These are phyloP conservation scores for Obba rivulosa DNA, from an alignment of 768 basidiomycete genomes.

Conservation along the genomic window DNA sequence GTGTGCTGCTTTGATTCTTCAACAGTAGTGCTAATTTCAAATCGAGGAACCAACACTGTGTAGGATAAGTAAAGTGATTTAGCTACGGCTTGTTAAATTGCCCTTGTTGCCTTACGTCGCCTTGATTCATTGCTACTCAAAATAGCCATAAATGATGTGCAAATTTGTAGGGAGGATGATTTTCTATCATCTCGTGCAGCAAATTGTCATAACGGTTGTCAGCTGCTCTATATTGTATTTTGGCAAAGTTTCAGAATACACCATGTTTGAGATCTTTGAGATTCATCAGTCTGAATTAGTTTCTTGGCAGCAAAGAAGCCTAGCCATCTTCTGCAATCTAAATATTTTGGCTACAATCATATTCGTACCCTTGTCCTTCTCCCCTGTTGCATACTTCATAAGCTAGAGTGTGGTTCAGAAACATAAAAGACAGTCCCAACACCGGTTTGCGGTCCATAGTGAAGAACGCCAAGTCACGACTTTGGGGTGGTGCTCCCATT, in stretches of 20 bases:
- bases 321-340: constrained; percentile 24
- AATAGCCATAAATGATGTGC: too few relatives aligned
- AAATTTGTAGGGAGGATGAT: too few relatives aligned
- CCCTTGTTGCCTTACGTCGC: too few relatives aligned
- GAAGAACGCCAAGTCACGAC: constrained; percentile 29
- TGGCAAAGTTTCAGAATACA: constrained; percentile 30
- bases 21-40: too few relatives aligned
- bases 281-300: background rate
- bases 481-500: constrained; percentile 27
- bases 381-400: constrained; percentile 18
- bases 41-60: too few relatives aligned
- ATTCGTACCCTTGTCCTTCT: constrained; percentile 1
- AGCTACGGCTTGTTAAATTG: too few relatives aligned
- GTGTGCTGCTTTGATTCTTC: too few relatives aligned
- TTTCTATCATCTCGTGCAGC: too few relatives aligned
- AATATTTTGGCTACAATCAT: constrained; percentile 19
- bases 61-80: too few relatives aligned
- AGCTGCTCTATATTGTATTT: constrained; percentile 7
- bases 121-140: too few relatives aligned
- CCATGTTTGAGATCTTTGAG: constrained; percentile 32
- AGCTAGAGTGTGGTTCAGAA: constrained; percentile 73
- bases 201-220: too few relatives aligned
- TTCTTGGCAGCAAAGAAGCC: background rate
- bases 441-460: constrained; percentile 55
- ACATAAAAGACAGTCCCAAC: constrained; percentile 70